Base-by-base conservation (phyloP, 768 basidiomycete genomes). In the Chiua virens region DNA sequence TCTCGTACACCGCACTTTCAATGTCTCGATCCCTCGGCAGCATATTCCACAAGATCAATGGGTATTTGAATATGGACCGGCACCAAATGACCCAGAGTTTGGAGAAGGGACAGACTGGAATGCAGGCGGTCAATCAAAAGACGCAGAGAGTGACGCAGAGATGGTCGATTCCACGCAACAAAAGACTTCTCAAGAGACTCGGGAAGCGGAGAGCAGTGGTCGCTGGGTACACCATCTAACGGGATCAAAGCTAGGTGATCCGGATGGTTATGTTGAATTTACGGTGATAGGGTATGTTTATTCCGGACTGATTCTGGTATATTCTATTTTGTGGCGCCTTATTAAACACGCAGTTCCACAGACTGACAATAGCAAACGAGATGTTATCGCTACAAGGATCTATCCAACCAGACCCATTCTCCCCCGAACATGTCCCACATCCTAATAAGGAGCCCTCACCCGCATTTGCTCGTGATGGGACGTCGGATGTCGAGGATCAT, bases 361-460 rank as follows among this genome's bases (percentile, higher is more conserved):
- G 94, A 22, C 67, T 94, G 52, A 93, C 86, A 14, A 82, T 94
- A 30, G 92, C 92, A 28, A 95, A 97, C 62, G 88, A 95, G 64
- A 95, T 96, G 92, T 72, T 97, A 18, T 95, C 92, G 3, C 71
- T 97, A 13, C 77, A 90, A 27, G 93, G 93, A 9, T 93, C 92
- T 4, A 74, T 94, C 52, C 89, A 90, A 59, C 66, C 72, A 5
- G 83, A 91, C 59, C 89, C 88, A 2, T 89, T 91, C 68, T 85
- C 86, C 6, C 76, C 79, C 1, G 73, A 72, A 40, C 86, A 88
- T 63, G 62, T 74, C 22, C 70, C 75, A 17, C 62, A 63, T n/a
- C 39, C 61, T 13, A 53, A 59, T 34, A 61, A 40, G 38, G 58
- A 34, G 8, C 22, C 48, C 25, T 42, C 54, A 21, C 30, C 50